phyloP scores from a whole-genome alignment of 176 grass and related monocot species.

The Neostapfia colusana region DNA sequence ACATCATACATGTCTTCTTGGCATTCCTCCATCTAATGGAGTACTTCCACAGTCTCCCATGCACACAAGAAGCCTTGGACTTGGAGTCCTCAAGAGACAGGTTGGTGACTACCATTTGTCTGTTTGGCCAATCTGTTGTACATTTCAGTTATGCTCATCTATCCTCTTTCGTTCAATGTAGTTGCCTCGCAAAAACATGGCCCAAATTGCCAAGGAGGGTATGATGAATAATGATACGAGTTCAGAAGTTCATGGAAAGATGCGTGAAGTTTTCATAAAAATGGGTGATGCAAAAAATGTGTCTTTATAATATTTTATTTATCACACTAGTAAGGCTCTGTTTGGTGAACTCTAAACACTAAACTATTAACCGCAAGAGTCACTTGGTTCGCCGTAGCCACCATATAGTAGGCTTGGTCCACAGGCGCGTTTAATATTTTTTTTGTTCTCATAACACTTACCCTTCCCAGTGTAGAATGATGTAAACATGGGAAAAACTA shows the following conservation, averaged over 20 bases:
- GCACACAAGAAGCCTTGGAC: slow-evolving; percentile 90
- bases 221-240: slow-evolving; percentile 64
- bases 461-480: too few relatives aligned
- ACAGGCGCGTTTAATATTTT: too few relatives aligned
- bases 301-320: not conserved
- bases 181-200: slow-evolving; percentile 76
- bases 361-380: too few relatives aligned
- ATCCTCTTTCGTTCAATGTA: slow-evolving; percentile 32
- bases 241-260: slow-evolving; percentile 77
- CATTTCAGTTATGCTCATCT: slow-evolving; percentile 32
- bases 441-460: too few relatives aligned
- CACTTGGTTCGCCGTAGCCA: too few relatives aligned
- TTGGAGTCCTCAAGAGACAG: slow-evolving; percentile 74
- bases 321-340: not conserved
- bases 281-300: slow-evolving; percentile 60
- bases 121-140: not conserved
- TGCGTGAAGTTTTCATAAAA: slow-evolving; percentile 73
- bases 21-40: slow-evolving; percentile 84
- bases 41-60: slow-evolving; percentile 88
- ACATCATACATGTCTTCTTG: slow-evolving; percentile 67
- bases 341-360: too few relatives aligned
- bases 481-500: too few relatives aligned
- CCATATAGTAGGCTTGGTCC: too few relatives aligned
- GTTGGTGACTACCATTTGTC: slow-evolving; percentile 33
- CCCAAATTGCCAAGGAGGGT: slow-evolving; percentile 67